Base-by-base conservation (phyloP, 176 grass and related monocot species). In the Guadua angustifolia region DNA sequence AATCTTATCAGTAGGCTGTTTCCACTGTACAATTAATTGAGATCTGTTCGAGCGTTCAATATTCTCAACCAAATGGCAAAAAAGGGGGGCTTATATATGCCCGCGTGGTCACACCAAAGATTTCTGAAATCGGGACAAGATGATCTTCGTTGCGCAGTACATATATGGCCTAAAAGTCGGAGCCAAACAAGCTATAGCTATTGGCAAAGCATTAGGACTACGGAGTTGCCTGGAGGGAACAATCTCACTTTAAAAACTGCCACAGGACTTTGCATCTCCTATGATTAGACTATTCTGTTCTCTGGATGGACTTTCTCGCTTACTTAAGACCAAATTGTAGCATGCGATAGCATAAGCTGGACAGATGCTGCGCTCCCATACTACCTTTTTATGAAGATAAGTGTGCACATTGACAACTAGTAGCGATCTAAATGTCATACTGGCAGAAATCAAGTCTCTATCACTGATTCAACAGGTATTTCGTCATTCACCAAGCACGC, bases 201-300 rank as follows among this genome's bases (percentile, higher is more conserved):
- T 33, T 17, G 55, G 67, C 86, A 47, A 43, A 56, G 59, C 75
- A 29, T 49, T 21, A 21, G 59, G 74, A 68, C 75, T 67, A 74
- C 33, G 46, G 57, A 63, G 81, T 89, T 86, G 88, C 88, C 86
- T 89, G 83, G 78, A 86, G 78, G 78, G 83, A 89, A 71, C 65
- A 82, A 76, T 38, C 70, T 71, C 71, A 26, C n/a, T 85, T 85
- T 65, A 85, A 83, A 85, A 85, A 81, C 77, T 81, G 82, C 63
- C 22, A 40, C 71, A 18, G 35, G 82, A 85, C 74, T 57, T 61
- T 3, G 81, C 74, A 52, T 46, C 74, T 73, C 69, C 44, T 73
- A 38, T 26, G 55, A 75, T 77, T 68, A 71, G 69, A 42, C 71
- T 55, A 56, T 35, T 58, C 78, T 50, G 18, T 69, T 75, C 82